Evolutionary conservation across 2,329 filamentous ascomycete species (phyloP).

Genomic region (Ophiognomonia clavigignenti-juglandacearum): DNA sequence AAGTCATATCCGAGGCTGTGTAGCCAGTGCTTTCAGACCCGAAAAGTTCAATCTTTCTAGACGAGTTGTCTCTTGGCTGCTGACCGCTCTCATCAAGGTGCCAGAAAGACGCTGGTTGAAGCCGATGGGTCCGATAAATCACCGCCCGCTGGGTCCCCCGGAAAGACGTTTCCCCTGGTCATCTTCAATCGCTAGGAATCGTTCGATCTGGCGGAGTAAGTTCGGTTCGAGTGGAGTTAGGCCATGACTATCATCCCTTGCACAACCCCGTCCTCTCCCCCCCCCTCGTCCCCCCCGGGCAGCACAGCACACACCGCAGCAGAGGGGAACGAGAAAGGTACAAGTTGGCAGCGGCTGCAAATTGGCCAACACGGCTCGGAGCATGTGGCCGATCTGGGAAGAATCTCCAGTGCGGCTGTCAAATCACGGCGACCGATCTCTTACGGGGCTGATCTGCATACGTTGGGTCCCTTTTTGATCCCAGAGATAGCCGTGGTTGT

Average conservation of each 20-base stretch:
- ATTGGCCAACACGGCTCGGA: conserved; percentile 5
- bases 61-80: background rate
- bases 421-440: conserved; percentile 15
- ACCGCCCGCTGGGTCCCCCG: background rate
- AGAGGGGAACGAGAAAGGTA: conserved; percentile 6
- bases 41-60: background rate
- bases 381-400: conserved; percentile 14
- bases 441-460: conserved; percentile 14
- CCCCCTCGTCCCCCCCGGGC: background rate
- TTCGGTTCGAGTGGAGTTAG: conserved; percentile 8
- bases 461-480: conserved; percentile 5
- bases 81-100: too few species aligned
- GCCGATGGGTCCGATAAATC: background rate
- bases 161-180: conserved; percentile 9
- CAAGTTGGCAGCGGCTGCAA: too few species aligned
- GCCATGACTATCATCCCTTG: background rate
- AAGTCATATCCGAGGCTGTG: too few species aligned
- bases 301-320: background rate
- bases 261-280: background rate
- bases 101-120: background rate
- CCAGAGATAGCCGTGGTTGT: conserved; percentile 15
- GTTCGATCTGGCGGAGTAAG: conserved; percentile 16
- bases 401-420: conserved; percentile 13
- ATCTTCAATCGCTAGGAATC: conserved; percentile 17
- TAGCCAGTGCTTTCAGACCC: background rate